Conservation (phyloP, 192 early-diverging fungal genomes). For the Gaertneriomyces semiglobifer region DNA sequence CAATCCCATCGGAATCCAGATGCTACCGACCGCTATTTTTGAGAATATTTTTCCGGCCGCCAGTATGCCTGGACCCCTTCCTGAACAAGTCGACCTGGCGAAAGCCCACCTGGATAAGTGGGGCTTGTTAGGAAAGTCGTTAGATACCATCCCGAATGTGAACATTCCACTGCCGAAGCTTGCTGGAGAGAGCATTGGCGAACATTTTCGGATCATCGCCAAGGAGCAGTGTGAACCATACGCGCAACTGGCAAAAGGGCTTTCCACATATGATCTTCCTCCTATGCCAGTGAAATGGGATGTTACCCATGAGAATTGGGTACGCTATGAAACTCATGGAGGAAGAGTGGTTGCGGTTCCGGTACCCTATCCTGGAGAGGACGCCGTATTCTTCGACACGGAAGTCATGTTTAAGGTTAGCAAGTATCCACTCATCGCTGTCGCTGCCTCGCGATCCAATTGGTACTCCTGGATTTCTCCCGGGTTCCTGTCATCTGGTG, state of each 20-base stretch:
- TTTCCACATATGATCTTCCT: slow-evolving; percentile 30
- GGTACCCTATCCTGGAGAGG: slow-evolving; percentile 48
- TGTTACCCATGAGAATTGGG: slow-evolving; percentile 65
- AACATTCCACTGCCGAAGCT: slow-evolving; percentile 54
- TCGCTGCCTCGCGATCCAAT: slow-evolving; percentile 62
- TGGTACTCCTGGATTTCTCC: slow-evolving; percentile 97
- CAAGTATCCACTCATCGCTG: slow-evolving; percentile 76
- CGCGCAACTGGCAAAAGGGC: slow-evolving; percentile 47
- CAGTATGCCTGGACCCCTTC: neutral
- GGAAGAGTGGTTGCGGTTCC: slow-evolving; percentile 5
- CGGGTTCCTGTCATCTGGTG: slow-evolving; percentile 48
- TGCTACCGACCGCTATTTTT: slow-evolving; percentile 53
- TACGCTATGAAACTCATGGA: slow-evolving; percentile 61
- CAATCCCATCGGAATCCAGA: slow-evolving; percentile 61
- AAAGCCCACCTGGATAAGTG: slow-evolving; percentile 47
- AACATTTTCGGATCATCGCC: slow-evolving; percentile 77
- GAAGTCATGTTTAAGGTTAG: slow-evolving; percentile 70
- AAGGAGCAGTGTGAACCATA: slow-evolving; percentile 58
- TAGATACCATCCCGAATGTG: slow-evolving; percentile 39
- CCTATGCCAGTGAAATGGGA: slow-evolving; percentile 52
- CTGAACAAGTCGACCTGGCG: slow-evolving; percentile 20
- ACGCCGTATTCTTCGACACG: slow-evolving; percentile 79
- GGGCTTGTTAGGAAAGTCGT: slow-evolving; percentile 53
- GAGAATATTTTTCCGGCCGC: slow-evolving; percentile 41
- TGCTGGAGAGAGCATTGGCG: slow-evolving; percentile 56